A percentile compares a stretch with the other conserved stretches of the same genome.
Evolutionary conservation across 2,329 filamentous ascomycete genomes (phyloP).

Genomic region (Microsporum canis): DNA sequence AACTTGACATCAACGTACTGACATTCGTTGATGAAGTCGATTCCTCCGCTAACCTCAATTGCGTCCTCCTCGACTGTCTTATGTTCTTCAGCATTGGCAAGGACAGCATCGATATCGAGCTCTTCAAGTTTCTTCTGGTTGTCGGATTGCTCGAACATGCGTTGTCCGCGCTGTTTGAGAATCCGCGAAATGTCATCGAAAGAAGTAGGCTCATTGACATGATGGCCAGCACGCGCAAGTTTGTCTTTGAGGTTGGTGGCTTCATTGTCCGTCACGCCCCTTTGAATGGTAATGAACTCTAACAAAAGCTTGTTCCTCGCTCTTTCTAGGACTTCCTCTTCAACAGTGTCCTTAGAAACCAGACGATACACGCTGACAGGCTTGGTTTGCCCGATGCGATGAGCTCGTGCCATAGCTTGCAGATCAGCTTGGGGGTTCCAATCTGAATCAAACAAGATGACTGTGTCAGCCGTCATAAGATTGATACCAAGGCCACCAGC

Average conservation of each 20-base stretch:
- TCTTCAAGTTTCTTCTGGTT: slow-evolving; percentile 96
- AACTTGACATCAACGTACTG: slow-evolving; percentile 98
- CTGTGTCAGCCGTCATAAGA: slow-evolving; percentile 88
- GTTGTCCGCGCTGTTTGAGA: slow-evolving; percentile 93
- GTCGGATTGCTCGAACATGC: slow-evolving; percentile 95
- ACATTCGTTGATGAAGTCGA: slow-evolving; percentile 80
- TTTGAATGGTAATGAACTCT: slow-evolving; percentile 94
- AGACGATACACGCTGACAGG: slow-evolving; percentile 94
- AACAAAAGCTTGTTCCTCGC: slow-evolving; percentile 95
- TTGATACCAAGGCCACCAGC: slow-evolving; percentile 94
- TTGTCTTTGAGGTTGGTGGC: slow-evolving; percentile 73
- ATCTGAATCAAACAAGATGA: slow-evolving; percentile 89
- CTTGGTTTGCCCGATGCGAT: slow-evolving; percentile 92
- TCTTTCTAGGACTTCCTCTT: slow-evolving; percentile 92
- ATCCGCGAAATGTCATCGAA: slow-evolving; percentile 94
- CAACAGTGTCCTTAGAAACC: slow-evolving; percentile 95
- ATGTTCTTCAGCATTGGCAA: slow-evolving; percentile 93
- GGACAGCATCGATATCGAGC: slow-evolving; percentile 84
- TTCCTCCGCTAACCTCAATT: slow-evolving; percentile 88
- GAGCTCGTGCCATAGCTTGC: slow-evolving; percentile 95
- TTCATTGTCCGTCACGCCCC: slow-evolving; percentile 89
- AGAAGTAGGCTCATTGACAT: slow-evolving; percentile 66
- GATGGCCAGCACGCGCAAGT: slow-evolving; percentile 51
- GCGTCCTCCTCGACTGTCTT: slow-evolving; percentile 92
- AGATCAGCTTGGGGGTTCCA: slow-evolving; percentile 98